Evolutionary conservation across 164 flowering plant species (phyloP), one percentile per base, ranked within the genome.

Genomic region (Magnolia changhungtana): DNA sequence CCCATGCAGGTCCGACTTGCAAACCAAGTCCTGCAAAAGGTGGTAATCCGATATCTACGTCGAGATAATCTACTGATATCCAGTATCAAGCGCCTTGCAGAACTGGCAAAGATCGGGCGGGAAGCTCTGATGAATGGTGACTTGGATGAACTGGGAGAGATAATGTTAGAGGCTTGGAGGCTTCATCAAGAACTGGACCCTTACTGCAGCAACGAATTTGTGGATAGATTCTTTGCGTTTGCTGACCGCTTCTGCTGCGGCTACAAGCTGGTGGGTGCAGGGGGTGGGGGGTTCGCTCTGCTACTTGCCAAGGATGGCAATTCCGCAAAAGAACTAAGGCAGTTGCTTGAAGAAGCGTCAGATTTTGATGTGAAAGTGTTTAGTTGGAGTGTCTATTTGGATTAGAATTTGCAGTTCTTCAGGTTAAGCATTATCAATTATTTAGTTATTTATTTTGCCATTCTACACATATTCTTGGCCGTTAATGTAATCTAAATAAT

Each of bases 111-210:
- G 85, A 74, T 86, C 24, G 99, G 98, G 69, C 90, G 95, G 78
- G 98, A 96, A 85, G 96, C 98, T 71, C 74, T 96, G 67, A 96
- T 94, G 99, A 96, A 92, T 74, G 45, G 85, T 55, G 92, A 93
- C 74, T 8, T 96, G 51, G 98, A 94, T 78, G 92, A 88, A 78
- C 83, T 96, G 4, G 99, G 98, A 68, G 85, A 86, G 65, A 90
- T 93, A 69, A 94, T 96, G 99, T 49, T 87, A 81, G 99, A 96
- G 79, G 95, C 98, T 71, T 94, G 98, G 99, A 86, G 92, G 79
- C 76, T 96, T 82, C 99, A 96, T 82, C 99, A 96, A 76, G 99
- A 96, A 80, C 90, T 96, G 5, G 99, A 96, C 74, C 99, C 99
- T 11, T 87, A 74, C 78, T 96, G 98, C 82, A 96, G 98, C 85